Base-by-base conservation (phyloP, 1,284 basidiomycete species). In the Singerocomus inundabilis region DNA sequence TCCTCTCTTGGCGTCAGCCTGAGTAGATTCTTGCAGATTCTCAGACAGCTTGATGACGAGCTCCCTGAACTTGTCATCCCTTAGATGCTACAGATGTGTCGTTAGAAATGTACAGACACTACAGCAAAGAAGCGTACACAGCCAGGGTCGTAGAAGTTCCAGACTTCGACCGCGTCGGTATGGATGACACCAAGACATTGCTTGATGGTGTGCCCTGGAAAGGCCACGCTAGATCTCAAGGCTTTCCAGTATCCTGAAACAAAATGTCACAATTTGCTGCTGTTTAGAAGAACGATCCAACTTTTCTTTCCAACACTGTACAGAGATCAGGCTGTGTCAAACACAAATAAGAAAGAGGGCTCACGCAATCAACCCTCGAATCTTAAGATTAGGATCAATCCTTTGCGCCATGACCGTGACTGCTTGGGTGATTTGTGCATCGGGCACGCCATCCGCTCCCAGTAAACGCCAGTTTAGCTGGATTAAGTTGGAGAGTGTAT, bases 171-270 rank as follows among this genome's bases (percentile, higher is more conserved):
- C n/a, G 45, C 46, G 15, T 52, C 49, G 3, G 37, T 7, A 13
- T 52, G 51, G 3, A 52, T 41, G 7, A 52, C 42, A 21, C 16
- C 35, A 16, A 52, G 37, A 28, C 33, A 52, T 1, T 52, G 49
- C 42, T 15, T 28, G 5, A 40, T 52, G 6, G 15, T 43, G 5
- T 41, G 52, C 9, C 44, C 32, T 8, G 4, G 13, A 16, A 54
- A 54, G 30, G 32, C 12, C 6, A 41, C 25, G 5, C 51, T 34
- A 8, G 41, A 6, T 6, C 36, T 24, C 29, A 54, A 29, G 4
- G 51, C 52, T 28, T 41, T 49, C 52, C 52, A 54, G 33, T 54
- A 54, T 13, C 11, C 44, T 48, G 30, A 9, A 26, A 30, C 7
- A 13, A 36, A 28, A 5, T 3, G 24, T 37, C 2, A 36, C 4